Base-by-base conservation (phyloP, 1,139 yeast species). In the Candida sp. region DNA sequence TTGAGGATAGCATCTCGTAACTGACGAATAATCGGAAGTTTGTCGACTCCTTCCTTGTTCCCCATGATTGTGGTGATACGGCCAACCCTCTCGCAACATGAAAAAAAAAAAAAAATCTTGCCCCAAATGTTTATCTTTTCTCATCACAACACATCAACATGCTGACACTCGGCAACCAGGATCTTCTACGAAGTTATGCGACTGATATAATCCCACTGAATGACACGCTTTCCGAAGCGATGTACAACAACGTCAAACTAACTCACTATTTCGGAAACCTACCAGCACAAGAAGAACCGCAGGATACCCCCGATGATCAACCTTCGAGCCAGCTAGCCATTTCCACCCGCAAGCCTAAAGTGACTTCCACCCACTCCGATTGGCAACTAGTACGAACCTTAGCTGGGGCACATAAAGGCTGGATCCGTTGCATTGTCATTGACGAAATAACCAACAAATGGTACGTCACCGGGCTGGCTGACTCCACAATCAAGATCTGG, bases 381-480 rank as follows among this genome's bases (percentile, higher is more conserved):
- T 92, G 97, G 96, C 81, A 83, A 58, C 77, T 91, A 3, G 77
- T 77, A 64, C 75, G 90, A 50, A 92, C 94, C 2, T 78, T 94
- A 2, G 85, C 90, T 0, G 78, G 79, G 2, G 99, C 98, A 3
- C 99, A 96, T 65, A 79, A 82, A 43, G 99, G 99, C 0, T 93
- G 98, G 96, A 93, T 96, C 1, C 77, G 97, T 44, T 78, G 91
- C 27, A 75, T 92, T 2, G 79, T 87, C 7, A 81, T 90, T 7
- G 99, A 94, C 54, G 96, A 97, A 1, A 67, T 75, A 3, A 88
- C 88, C 44, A 93, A 93, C 65, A 81, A 85, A 59, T 94, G 96
- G 92, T 94, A 90, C 69, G 96, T 86, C 3, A 88, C 98, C 0
- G 99, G 98, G 0, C 86, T 96, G 2, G 81, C 88, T 2, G 99